phyloP scores from a whole-genome alignment of 2,329 filamentous ascomycete genomes.

The Aspergillus versicolor region DNA sequence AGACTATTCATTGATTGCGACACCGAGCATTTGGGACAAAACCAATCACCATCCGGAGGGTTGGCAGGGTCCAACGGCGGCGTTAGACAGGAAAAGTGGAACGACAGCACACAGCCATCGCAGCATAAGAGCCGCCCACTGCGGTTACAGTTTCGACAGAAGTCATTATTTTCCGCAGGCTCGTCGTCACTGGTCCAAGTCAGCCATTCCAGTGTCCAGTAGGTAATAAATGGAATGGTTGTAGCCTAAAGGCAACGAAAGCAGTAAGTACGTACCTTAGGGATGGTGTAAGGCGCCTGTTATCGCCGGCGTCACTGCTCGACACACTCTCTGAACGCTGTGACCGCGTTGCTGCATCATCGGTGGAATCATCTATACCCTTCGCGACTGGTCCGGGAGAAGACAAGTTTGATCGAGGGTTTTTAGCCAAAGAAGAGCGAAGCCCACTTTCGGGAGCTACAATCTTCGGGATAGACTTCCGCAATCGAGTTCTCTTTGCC shows the following conservation, averaged over 20 bases:
- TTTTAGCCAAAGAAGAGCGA: slow-evolving; percentile 23
- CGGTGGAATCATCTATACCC: neutral
- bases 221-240: neutral
- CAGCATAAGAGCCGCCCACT: slow-evolving; percentile 88
- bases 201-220: slow-evolving; percentile 7
- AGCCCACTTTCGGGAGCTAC: slow-evolving; percentile 26
- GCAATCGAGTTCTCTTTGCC: slow-evolving; percentile 28
- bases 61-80: slow-evolving; percentile 67
- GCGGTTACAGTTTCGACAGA: slow-evolving; percentile 81
- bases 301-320: slow-evolving; percentile 26
- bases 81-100: slow-evolving; percentile 86
- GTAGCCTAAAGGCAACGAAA: neutral
- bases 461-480: slow-evolving; percentile 20
- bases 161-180: slow-evolving; percentile 74
- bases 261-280: slow-evolving; percentile 7
- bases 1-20: slow-evolving; percentile 63
- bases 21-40: slow-evolving; percentile 64
- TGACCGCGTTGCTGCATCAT: slow-evolving; percentile 2
- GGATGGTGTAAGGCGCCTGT: slow-evolving; percentile 22
- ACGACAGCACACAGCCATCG: slow-evolving; percentile 85
- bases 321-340: slow-evolving; percentile 19
- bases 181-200: slow-evolving; percentile 21
- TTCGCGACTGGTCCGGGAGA: slow-evolving; percentile 10
- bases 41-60: slow-evolving; percentile 74
- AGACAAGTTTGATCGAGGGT: slow-evolving; percentile 11